These are phyloP conservation scores for Phaeoacremonium minimum DNA, from an alignment of 2,329 filamentous ascomycete genomes.

Conservation along the genomic window DNA sequence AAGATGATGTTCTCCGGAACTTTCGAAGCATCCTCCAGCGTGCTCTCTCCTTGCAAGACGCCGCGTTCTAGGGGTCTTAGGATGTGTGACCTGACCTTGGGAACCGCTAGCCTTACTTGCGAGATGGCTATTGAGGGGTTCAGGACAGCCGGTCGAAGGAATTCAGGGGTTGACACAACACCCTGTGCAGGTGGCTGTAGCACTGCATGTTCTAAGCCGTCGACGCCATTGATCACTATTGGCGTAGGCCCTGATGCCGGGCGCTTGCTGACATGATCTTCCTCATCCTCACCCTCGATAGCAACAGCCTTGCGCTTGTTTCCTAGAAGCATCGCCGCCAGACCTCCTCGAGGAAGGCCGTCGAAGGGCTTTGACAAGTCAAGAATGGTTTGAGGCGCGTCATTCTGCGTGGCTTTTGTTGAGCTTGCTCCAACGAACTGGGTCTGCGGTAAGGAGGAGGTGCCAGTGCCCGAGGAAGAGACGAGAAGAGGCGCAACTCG, in stretches of 20 bases:
- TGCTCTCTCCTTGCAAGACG: slow-evolving; percentile 46
- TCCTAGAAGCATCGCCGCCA: slow-evolving; percentile 80
- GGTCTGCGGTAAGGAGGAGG: slow-evolving; percentile 84
- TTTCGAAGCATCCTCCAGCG: slow-evolving; percentile 57
- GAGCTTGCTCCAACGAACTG: slow-evolving; percentile 77
- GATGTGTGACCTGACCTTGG: slow-evolving; percentile 79
- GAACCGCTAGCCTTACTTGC: slow-evolving; percentile 81
- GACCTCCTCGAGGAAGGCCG: slow-evolving; percentile 82
- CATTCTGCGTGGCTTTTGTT: slow-evolving; percentile 58
- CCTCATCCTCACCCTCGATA: slow-evolving; percentile 73
- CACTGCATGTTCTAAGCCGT: slow-evolving; percentile 75
- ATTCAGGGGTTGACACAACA: slow-evolving; percentile 70
- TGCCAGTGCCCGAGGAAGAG: slow-evolving; percentile 79
- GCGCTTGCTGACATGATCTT: slow-evolving; percentile 47
- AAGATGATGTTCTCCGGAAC: slow-evolving; percentile 69
- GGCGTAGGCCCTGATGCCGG: slow-evolving; percentile 64
- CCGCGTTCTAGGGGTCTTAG: slow-evolving; percentile 73
- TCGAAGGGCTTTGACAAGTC: slow-evolving; percentile 94
- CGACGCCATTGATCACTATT: slow-evolving; percentile 70
- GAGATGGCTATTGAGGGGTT: slow-evolving; percentile 79
- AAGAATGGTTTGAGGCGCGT: slow-evolving; percentile 75
- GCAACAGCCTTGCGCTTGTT: slow-evolving; percentile 84
- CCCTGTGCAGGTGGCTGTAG: slow-evolving; percentile 55
- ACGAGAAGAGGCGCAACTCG: slow-evolving; percentile 88
- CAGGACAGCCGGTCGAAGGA: slow-evolving; percentile 79